Evolutionary conservation across 2,329 filamentous ascomycete species (phyloP).

Genomic region (Leptosphaerulina australis): DNA sequence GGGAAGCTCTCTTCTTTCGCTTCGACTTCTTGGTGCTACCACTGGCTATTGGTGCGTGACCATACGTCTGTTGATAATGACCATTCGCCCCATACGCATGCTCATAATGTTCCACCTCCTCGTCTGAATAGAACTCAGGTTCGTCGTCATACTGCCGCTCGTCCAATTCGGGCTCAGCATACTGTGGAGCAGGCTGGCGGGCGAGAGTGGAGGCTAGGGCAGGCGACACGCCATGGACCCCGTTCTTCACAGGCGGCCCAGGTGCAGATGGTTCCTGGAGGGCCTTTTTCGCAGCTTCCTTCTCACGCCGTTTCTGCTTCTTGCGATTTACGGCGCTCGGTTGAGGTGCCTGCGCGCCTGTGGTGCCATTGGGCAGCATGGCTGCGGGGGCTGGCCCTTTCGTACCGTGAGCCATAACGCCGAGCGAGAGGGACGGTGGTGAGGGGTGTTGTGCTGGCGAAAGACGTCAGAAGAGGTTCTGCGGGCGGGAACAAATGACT

Average conservation of each 20-base stretch:
- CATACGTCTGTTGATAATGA: constrained; percentile 39
- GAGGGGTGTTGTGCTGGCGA: constrained; percentile 2
- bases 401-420: constrained; percentile 11
- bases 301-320: constrained; percentile 91
- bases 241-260: constrained; percentile 15
- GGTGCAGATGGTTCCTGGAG: constrained; percentile 43
- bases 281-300: constrained; percentile 70
- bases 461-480: constrained; percentile 16
- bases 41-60: constrained; percentile 27
- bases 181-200: constrained; percentile 48
- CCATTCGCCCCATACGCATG: constrained; percentile 42
- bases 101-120: constrained; percentile 41
- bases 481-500: constrained; percentile 16
- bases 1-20: constrained; percentile 71
- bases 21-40: constrained; percentile 60
- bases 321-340: constrained; percentile 77
- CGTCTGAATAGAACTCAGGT: constrained; percentile 50
- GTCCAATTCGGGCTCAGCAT: constrained; percentile 54
- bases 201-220: constrained; percentile 16
- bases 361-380: constrained; percentile 49
- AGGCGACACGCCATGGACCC: constrained; percentile 6
- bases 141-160: constrained; percentile 46
- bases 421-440: background rate
- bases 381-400: constrained; percentile 24
- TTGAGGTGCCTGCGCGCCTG: constrained; percentile 39